Evolutionary conservation across 2,329 filamentous ascomycete genomes (phyloP), one percentile per base, ranked within the genome.

Genomic region (Ilyonectria destructans): DNA sequence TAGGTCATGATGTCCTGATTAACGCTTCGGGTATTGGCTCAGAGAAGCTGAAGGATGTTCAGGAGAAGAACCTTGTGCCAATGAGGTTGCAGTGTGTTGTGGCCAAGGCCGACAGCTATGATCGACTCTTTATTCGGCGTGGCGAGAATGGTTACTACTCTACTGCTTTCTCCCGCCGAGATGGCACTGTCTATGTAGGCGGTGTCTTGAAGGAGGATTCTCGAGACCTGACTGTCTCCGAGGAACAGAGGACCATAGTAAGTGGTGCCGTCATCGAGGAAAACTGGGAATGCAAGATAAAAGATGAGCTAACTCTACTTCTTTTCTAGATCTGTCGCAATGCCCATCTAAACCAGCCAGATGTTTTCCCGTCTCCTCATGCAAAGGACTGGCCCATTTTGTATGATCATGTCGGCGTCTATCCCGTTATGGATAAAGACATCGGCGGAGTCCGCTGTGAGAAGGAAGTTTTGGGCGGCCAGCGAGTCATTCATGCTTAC

Each of bases 401-500:
- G 1, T 52, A 62, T 17, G 65, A 74, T 26, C 51, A 68, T 10
- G 58, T 68, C 12, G 68, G 70, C 4, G 46, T 72, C 10, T 69
- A 67, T 7, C 67, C 70, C 2, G 29, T 65, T 21, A 56, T 60
- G 57, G 49, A 60, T n/a, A 13, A 15, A 10, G 13, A 65, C n/a
- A 15, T 67, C 2, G 57, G 49, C 0, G 55, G 65, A 2, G 65
- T 74, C 15, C 43, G 72, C 40, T 49, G 59, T 1, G 40, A 68
- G 40, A 68, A 52, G 51, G 71, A 72, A 46, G 29, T 55, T 2
- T 15, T 74, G 21, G 65, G 49, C 2, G 63, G 56, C 0, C 72
- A 73, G 33, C 60, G 58, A 2, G 67, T 74, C 0, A 59, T 74
- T 6, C 71, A 74, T 12, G 68, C 68, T 1, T 74, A 74, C 26